A percentile compares a stretch with the other conserved stretches of the same genome.
Evolutionary conservation across 1,284 basidiomycete species (phyloP).

Genomic region (Schizophyllum commune): DNA sequence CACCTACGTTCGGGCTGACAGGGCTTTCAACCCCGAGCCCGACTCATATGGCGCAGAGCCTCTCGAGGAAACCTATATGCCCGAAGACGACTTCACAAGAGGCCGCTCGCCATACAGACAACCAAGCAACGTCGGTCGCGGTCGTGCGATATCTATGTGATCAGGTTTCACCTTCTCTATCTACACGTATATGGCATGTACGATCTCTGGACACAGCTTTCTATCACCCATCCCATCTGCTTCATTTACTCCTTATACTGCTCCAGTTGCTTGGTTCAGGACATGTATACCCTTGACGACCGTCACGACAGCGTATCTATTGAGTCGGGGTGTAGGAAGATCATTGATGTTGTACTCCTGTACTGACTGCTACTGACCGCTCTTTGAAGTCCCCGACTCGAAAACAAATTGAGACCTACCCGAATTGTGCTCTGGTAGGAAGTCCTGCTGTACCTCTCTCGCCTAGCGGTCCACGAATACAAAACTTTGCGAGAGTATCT

Average conservation of each 20-base stretch:
- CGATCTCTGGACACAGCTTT: background rate
- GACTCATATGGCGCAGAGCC: conserved; percentile 40
- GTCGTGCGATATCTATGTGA: conserved; percentile 75
- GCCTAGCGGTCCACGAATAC: no score
- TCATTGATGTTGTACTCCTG: no score
- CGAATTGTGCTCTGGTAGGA: no score
- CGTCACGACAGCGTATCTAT: no score
- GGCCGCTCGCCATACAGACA: conserved; percentile 56
- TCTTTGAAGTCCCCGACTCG: no score
- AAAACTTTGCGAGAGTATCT: no score
- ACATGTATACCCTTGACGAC: no score
- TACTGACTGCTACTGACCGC: no score
- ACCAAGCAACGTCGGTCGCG: conserved; percentile 50
- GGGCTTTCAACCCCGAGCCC: conserved; percentile 52
- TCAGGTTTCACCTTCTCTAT: background rate
- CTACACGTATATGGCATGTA: background rate
- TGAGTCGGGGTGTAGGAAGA: no score
- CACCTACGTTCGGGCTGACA: conserved; percentile 67
- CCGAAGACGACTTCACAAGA: conserved; percentile 32
- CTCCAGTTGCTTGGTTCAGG: no score
- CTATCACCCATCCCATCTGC: conserved; percentile 5
- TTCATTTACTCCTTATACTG: background rate
- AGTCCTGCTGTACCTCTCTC: no score
- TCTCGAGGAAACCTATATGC: conserved; percentile 14
- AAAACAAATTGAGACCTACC: no score